Evolutionary conservation across 371 early-diverging fungal species (phyloP).

Genomic region (Lichtheimia ornata): DNA sequence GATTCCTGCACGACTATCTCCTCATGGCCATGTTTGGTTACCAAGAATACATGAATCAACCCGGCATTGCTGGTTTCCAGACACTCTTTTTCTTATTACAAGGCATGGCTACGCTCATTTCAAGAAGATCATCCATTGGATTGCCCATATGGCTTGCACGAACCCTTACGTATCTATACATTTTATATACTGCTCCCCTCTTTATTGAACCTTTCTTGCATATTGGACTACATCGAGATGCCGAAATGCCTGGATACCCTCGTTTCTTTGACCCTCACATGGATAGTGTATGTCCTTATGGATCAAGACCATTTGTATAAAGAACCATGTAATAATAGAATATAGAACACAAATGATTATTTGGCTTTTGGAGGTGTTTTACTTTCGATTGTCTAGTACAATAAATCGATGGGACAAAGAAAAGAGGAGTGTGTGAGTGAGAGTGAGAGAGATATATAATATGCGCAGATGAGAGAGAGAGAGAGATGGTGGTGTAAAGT

Average conservation of each 20-base stretch:
- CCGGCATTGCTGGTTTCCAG: conserved; percentile 30
- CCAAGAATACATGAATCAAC: conserved; percentile 7
- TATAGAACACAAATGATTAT: too few relatives aligned
- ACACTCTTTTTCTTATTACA: conserved; percentile 36
- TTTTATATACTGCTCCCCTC: conserved; percentile 31
- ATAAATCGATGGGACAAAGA: conserved; percentile 6
- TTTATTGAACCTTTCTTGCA: conserved; percentile 38
- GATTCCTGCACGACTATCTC: conserved; percentile 43
- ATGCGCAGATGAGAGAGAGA: background rate
- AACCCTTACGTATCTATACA: conserved; percentile 24
- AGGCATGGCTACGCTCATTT: conserved; percentile 14
- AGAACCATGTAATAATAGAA: background rate
- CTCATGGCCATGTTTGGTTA: conserved; percentile 29
- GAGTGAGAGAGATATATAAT: background rate
- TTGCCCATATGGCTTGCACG: conserved; percentile 19
- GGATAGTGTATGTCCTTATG: conserved; percentile 28
- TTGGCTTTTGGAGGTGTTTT: too few relatives aligned
- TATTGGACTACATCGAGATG: conserved; percentile 25
- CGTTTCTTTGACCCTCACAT: conserved; percentile 27
- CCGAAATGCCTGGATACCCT: conserved; percentile 34
- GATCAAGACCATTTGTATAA: conserved; percentile 5
- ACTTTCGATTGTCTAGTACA: background rate
- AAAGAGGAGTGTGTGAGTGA: background rate
- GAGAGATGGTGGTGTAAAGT: background rate
- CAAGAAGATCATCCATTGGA: background rate